A percentile compares a stretch with the other conserved stretches of the same genome.
These are phyloP conservation scores for Russula virescens DNA, from an alignment of 768 basidiomycete genomes.

Conservation along the genomic window DNA sequence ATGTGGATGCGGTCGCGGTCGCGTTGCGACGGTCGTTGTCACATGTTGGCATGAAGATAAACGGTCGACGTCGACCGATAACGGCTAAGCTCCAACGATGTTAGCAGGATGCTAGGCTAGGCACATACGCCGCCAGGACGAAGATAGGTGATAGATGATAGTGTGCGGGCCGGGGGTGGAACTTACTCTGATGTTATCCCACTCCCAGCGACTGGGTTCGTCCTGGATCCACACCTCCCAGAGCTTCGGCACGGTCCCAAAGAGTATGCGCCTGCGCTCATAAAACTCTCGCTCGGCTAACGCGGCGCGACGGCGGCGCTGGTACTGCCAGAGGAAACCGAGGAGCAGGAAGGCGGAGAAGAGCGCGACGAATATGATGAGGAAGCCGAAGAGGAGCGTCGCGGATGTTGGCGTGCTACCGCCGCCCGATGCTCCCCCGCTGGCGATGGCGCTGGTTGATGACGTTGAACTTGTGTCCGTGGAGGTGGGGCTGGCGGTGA, in stretches of 20 bases:
- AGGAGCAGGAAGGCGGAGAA: background rate
- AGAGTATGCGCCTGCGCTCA: background rate
- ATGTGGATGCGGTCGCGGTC: background rate
- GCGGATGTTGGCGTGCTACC: background rate
- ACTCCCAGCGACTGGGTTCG: background rate
- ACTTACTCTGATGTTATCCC: conserved; percentile 14
- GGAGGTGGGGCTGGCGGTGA: too few relatives aligned
- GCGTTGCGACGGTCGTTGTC: too few relatives aligned
- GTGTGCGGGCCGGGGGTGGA: too few relatives aligned
- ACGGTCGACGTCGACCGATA: conserved; percentile 1
- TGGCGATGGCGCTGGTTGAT: too few relatives aligned
- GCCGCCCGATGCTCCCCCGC: too few relatives aligned
- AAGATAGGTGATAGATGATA: too few relatives aligned
- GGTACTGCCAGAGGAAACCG: conserved; percentile 10
- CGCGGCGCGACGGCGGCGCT: background rate
- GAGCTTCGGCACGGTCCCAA: background rate
- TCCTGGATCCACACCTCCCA: conserved; percentile 20
- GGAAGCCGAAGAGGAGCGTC: conserved; percentile 2
- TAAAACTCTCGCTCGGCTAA: background rate
- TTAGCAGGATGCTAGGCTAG: background rate
- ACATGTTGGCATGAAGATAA: background rate
- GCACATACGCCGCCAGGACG: too few relatives aligned
- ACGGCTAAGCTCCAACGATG: background rate
- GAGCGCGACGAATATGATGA: conserved; percentile 5
- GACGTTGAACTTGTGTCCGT: too few relatives aligned